Percentiles rank a stretch among this genome's conserved stretches.
Evolutionary conservation across 805 yeast species (phyloP).

Genomic region (Pichia nanzhaoensis): DNA sequence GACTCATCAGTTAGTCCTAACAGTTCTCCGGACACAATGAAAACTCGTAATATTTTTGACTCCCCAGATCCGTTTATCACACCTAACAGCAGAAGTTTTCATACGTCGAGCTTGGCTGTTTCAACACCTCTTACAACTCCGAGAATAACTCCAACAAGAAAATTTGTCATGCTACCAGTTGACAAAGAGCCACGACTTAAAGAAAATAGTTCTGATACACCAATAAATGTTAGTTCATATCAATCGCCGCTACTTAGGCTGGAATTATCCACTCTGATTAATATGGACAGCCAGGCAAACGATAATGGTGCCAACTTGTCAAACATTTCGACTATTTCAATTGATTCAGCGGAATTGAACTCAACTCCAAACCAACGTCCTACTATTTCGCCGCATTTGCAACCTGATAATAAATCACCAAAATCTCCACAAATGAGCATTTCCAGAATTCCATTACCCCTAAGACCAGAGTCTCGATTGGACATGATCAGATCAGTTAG

Average conservation of each 20-base stretch:
- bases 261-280: conserved; percentile 6
- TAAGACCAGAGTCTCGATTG: conserved; percentile 22
- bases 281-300: background rate
- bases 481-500: conserved; percentile 16
- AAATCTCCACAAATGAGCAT: background rate
- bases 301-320: conserved; percentile 3
- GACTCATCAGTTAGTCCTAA: background rate
- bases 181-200: conserved; percentile 1
- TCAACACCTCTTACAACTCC: conserved; percentile 15
- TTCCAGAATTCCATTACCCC: conserved; percentile 26
- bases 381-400: too few species aligned
- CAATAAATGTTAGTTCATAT: background rate
- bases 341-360: background rate
- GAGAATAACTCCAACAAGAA: conserved; percentile 10
- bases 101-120: conserved; percentile 11
- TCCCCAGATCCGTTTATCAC: conserved; percentile 29
- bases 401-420: background rate
- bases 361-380: background rate
- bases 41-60: conserved; percentile 7
- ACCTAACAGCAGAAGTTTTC: conserved; percentile 19
- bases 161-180: conserved; percentile 2
- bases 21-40: conserved; percentile 14
- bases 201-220: too few species aligned
- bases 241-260: conserved; percentile 7
- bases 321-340: background rate